Conservation (phyloP, 2,329 filamentous ascomycete species). For the Didymella lethalis region DNA sequence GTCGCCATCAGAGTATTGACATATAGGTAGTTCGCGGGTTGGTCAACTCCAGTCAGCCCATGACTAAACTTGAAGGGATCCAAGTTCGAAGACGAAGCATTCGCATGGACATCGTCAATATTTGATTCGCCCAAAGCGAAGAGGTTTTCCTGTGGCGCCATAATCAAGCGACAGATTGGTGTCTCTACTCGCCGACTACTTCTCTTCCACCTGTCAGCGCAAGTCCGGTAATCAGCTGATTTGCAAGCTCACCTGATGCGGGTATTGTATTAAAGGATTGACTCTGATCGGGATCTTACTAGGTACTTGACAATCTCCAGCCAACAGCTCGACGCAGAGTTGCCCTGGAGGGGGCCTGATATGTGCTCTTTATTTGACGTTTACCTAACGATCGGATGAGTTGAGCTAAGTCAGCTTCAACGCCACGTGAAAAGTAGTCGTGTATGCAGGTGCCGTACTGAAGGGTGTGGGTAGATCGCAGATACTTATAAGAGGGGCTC, state of each 20-base stretch:
- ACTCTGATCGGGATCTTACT: neutral
- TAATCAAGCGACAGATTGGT: neutral
- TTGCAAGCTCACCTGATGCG: neutral
- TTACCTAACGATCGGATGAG: neutral
- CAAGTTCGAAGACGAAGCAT: conserved; percentile 12
- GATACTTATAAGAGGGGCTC: conserved; percentile 4
- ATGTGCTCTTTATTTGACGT: neutral
- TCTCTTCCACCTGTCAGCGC: neutral
- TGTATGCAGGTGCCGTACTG: conserved; percentile 6
- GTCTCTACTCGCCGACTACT: neutral
- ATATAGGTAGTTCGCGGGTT: conserved; percentile 53
- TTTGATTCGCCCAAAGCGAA: neutral
- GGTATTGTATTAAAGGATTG: neutral
- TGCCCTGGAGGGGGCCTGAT: neutral
- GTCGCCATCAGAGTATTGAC: conserved; percentile 26
- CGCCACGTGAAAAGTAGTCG: conserved; percentile 2
- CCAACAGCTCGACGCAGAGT: neutral
- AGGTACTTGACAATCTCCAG: neutral
- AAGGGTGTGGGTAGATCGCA: neutral
- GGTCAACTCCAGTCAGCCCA: conserved; percentile 55
- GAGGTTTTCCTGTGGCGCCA: neutral
- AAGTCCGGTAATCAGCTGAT: neutral
- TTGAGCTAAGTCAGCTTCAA: neutral
- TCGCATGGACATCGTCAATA: conserved; percentile 20
- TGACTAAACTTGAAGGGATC: conserved; percentile 47